Evolutionary conservation across 257 asterid species (phyloP).

Genomic region (Jaltomata sinuosa): DNA sequence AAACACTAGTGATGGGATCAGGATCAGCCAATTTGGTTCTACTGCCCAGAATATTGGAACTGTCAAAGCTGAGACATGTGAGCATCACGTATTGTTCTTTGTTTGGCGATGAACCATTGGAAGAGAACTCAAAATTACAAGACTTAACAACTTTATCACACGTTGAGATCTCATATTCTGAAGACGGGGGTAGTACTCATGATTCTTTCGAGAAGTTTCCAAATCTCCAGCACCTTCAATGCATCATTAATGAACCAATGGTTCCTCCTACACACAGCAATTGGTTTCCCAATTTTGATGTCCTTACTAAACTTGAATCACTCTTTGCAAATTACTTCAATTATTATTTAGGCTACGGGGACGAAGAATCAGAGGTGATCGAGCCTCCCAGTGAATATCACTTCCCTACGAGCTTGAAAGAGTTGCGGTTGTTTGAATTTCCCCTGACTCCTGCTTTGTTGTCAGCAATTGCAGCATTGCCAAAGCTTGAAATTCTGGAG

Average conservation of each 20-base stretch:
- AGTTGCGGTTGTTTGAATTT: not conserved
- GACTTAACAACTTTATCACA: not conserved
- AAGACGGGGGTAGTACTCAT: accelerated
- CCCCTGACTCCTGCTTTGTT: not conserved
- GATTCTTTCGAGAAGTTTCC: not conserved
- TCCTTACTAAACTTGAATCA: not conserved
- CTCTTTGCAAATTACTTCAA: not conserved
- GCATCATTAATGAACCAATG: not conserved
- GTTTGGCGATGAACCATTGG: not conserved
- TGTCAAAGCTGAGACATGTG: not conserved
- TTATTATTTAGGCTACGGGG: not conserved
- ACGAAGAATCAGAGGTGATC: not conserved
- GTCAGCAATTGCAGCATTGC: not conserved
- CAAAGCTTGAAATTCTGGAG: not conserved
- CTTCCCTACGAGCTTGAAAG: not conserved
- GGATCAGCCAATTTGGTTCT: not conserved
- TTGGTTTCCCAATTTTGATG: not conserved
- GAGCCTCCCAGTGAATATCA: not conserved
- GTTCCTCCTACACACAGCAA: not conserved
- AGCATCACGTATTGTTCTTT: not conserved
- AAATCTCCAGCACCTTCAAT: not conserved
- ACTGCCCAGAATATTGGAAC: not conserved
- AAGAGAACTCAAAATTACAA: not conserved
- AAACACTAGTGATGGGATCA: not conserved
- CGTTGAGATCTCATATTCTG: not conserved